Evolutionary conservation across 306 rosid species (phyloP).

Genomic region (Malus sylvestris): DNA sequence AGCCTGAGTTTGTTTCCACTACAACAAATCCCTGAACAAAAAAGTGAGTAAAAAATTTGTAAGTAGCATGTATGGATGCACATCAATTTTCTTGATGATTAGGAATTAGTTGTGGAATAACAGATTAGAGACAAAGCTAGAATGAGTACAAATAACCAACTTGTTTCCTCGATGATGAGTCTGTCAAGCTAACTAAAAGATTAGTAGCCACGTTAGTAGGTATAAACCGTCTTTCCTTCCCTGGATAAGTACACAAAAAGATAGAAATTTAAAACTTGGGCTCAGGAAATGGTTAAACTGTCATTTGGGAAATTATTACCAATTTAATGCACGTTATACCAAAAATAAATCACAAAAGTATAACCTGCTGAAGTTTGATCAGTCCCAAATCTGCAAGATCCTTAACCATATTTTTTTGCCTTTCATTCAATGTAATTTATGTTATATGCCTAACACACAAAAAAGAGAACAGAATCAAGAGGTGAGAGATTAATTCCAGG

Average conservation of each 20-base stretch:
- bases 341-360: conserved; percentile 19
- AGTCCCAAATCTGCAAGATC: conserved; percentile 92
- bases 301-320: conserved; percentile 11
- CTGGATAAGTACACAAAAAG: conserved; percentile 32
- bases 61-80: too few species aligned
- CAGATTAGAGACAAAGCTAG: neutral
- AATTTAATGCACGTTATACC: conserved; percentile 1
- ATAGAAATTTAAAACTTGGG: neutral
- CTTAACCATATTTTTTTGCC: conserved; percentile 60
- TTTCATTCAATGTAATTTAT: conserved; percentile 56
- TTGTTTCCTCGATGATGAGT: conserved; percentile 76
- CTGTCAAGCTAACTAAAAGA: conserved; percentile 87
- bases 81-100: neutral
- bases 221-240: conserved; percentile 92
- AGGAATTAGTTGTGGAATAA: conserved; percentile 12
- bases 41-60: neutral
- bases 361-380: conserved; percentile 74
- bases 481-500: conserved; percentile 5
- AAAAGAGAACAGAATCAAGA: conserved; percentile 13
- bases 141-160: conserved; percentile 23
- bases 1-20: conserved; percentile 86
- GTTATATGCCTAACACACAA: conserved; percentile 64
- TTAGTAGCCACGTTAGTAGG: conserved; percentile 93
- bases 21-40: conserved; percentile 73
- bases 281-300: conserved; percentile 12